Base-by-base conservation (phyloP, 495 filamentous ascomycete species). In the Talaromyces ruber region DNA sequence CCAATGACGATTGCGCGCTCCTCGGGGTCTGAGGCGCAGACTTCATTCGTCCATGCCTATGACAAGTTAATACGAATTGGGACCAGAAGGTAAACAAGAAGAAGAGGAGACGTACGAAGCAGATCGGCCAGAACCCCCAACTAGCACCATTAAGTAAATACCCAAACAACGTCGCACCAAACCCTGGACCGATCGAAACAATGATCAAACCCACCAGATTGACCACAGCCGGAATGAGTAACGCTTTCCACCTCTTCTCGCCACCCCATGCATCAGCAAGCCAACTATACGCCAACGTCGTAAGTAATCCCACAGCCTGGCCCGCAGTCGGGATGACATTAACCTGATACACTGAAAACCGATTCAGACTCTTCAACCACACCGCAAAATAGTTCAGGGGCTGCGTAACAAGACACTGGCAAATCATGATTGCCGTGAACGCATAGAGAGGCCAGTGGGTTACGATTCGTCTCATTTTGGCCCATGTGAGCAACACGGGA, bases 1-100 rank as follows among this genome's bases (percentile, higher is more conserved):
- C 73, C 77, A 34, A 79, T 73, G 0, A 79, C 78, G 7, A 84
- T 72, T 9, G 81, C 75, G 28, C 79, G 71, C 64, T 81, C 80
- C 68, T 83, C 80, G 57, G 80, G 78, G 64, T 82, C 77, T 5
- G 73, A 72, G 28, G 77, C 74, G 64, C 80, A 78, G 28, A 80
- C 80, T 61, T 78, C 75, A 53, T 82, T 79, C 4, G 79, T 76
- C 80, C 76, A 82, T 51, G 59, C 59, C 59, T 60, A 4, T 0
- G 16, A 25, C 6, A 45, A 26, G 21, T 59, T 22, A 59, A 37
- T 34, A 43, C 55, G 24, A n/a, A 18, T 32, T 24, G n/a, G n/a
- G n/a, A n/a, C 28, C 18, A 14, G 25, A 29, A n/a, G 12, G 24
- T 5, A n/a, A 22, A 12, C 5, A 25, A 6, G 6, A 57, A 32